These are phyloP conservation scores for Neurospora intermedia DNA, from an alignment of 495 filamentous ascomycete genomes.

Conservation along the genomic window DNA sequence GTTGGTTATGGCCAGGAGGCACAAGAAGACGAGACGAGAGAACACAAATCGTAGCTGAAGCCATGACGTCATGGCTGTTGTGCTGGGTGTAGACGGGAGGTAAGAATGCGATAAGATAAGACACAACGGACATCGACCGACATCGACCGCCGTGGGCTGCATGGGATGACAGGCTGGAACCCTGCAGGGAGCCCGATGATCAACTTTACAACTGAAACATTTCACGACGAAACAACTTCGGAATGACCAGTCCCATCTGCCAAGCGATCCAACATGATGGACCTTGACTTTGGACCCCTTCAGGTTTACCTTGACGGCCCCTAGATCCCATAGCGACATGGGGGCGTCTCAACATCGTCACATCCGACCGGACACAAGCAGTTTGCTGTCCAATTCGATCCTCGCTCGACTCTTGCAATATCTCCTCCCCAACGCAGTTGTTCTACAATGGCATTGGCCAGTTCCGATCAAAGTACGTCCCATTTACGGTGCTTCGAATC, in stretches of 20 bases:
- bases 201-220: not conserved
- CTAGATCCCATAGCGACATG: not conserved
- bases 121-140: too few species aligned
- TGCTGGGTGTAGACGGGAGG: too few species aligned
- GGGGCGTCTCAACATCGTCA: not conserved
- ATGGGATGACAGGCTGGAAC: not conserved
- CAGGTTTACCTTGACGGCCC: not conserved
- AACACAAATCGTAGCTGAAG: not conserved
- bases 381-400: not conserved
- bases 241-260: not conserved
- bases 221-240: not conserved
- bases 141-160: too few species aligned
- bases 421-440: not conserved
- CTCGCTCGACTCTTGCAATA: not conserved
- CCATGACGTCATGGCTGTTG: not conserved
- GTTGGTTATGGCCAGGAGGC: not conserved
- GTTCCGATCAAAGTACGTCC: not conserved
- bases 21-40: not conserved
- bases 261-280: not conserved
- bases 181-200: not conserved
- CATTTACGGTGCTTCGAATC: not conserved
- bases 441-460: not conserved
- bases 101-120: too few species aligned
- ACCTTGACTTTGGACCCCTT: not conserved
- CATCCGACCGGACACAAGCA: not conserved